phyloP scores from a whole-genome alignment of 2,329 filamentous ascomycete species.

The Aspergillus chevalieri region DNA sequence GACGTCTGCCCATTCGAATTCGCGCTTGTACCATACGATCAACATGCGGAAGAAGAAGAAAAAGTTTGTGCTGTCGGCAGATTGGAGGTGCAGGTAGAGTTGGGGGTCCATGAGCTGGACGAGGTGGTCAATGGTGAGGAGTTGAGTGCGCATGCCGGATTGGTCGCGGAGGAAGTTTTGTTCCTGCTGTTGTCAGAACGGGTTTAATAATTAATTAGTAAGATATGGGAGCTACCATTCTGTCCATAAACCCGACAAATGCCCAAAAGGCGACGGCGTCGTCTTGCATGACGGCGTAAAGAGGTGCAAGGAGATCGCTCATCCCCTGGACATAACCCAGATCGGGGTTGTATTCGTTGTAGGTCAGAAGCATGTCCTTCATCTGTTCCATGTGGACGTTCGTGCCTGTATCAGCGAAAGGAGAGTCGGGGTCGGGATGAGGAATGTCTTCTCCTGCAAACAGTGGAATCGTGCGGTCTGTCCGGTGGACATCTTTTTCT shows the following conservation, averaged over 20 bases:
- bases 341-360: slow-evolving; percentile 95
- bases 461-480: slow-evolving; percentile 88
- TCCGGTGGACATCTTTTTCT: slow-evolving; percentile 99
- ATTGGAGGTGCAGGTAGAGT: slow-evolving; percentile 82
- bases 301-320: slow-evolving; percentile 91
- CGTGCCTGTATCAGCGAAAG: slow-evolving; percentile 85
- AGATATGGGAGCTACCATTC: slow-evolving; percentile 57
- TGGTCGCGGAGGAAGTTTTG: slow-evolving; percentile 94
- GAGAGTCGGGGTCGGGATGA: slow-evolving; percentile 91
- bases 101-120: slow-evolving; percentile 96
- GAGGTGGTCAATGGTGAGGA: slow-evolving; percentile 85
- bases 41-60: slow-evolving; percentile 99
- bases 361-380: slow-evolving; percentile 98
- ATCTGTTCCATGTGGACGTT: slow-evolving; percentile 98
- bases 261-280: slow-evolving; percentile 96
- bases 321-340: slow-evolving; percentile 98
- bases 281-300: slow-evolving; percentile 96
- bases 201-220: background rate
- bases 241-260: slow-evolving; percentile 92
- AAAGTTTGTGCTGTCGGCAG: slow-evolving; percentile 93
- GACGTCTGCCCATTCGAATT: slow-evolving; percentile 85
- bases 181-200: slow-evolving; percentile 46
- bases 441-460: slow-evolving; percentile 95
- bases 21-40: slow-evolving; percentile 96
- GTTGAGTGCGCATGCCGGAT: slow-evolving; percentile 88